These are phyloP conservation scores for Phytopythium delawarense DNA, from an alignment of 352 stramenopile species.

Conservation along the genomic window DNA sequence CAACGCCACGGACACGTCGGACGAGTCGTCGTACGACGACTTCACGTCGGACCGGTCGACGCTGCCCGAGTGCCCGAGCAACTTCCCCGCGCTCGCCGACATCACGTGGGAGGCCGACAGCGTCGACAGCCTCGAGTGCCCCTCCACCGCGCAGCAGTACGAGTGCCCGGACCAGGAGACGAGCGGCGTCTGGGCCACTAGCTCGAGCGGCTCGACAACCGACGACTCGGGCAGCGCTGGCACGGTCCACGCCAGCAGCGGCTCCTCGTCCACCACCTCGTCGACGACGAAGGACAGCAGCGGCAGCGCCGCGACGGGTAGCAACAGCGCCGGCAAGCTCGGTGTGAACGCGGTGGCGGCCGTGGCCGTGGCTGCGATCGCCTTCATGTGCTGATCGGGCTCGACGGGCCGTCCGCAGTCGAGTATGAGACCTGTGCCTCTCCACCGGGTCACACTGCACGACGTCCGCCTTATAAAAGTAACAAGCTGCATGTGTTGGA, in stretches of 20 bases:
- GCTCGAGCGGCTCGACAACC: conserved; percentile 10
- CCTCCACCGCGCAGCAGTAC: conserved; percentile 16
- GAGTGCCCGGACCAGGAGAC: conserved; percentile 35
- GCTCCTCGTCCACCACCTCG: not conserved
- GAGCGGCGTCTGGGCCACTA: conserved; percentile 38
- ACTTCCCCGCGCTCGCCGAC: conserved; percentile 27
- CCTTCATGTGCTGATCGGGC: not conserved
- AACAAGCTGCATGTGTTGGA: not conserved
- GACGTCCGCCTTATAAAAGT: not conserved
- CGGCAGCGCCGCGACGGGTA: conserved; percentile 5
- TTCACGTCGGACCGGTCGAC: conserved; percentile 32
- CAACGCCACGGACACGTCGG: conserved; percentile 32
- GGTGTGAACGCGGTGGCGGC: not conserved
- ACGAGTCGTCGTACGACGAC: conserved; percentile 24
- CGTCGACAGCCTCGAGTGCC: conserved; percentile 24
- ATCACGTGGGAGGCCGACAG: conserved; percentile 40
- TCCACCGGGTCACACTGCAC: not conserved
- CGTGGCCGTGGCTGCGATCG: conserved; percentile 6
- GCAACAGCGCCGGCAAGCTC: conserved; percentile 8
- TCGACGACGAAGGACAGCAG: not conserved
- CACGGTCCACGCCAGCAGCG: conserved; percentile 8
- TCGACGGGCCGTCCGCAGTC: not conserved
- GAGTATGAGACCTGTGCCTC: not conserved
- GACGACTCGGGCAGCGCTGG: not conserved
- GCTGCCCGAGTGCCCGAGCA: conserved; percentile 28